Conservation (phyloP, 2,329 filamentous ascomycete species). For the Ascochyta koolunga region DNA sequence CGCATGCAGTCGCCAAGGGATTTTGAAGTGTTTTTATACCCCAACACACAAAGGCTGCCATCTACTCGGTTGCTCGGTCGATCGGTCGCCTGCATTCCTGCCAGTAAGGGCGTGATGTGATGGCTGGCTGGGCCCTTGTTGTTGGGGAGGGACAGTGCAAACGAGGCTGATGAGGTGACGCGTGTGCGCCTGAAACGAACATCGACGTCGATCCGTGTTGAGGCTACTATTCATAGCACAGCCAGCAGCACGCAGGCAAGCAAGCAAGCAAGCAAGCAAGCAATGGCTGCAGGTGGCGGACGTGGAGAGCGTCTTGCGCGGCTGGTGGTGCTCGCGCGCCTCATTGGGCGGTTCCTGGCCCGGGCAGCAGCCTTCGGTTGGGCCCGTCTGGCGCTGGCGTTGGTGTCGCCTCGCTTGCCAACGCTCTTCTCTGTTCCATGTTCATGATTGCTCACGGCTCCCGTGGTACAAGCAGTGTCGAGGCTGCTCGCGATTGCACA, state of each 20-base stretch:
- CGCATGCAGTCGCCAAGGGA: no score
- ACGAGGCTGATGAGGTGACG: conserved; percentile 9
- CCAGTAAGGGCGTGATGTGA: neutral
- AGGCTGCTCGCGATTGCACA: neutral
- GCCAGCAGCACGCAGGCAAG: neutral
- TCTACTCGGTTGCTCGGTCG: no score
- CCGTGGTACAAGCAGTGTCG: neutral
- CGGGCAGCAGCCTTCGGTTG: neutral
- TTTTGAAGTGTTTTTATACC: no score
- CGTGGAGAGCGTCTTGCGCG: conserved; percentile 2
- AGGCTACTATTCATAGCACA: conserved; percentile 9
- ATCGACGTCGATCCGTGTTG: neutral
- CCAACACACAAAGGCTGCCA: no score
- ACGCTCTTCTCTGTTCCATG: neutral
- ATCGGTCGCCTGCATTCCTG: conserved; percentile 6
- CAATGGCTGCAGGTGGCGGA: no score
- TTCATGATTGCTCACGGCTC: no score
- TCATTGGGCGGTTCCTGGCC: conserved; percentile 9
- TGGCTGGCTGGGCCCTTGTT: no score
- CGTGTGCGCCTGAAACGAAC: conserved; percentile 4
- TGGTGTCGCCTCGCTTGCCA: neutral
- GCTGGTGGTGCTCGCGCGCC: conserved; percentile 1
- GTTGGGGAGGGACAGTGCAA: neutral
- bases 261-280: no score
- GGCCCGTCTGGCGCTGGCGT: neutral